phyloP scores from a whole-genome alignment of 306 rosid genomes.

The Canavalia ensiformis region DNA sequence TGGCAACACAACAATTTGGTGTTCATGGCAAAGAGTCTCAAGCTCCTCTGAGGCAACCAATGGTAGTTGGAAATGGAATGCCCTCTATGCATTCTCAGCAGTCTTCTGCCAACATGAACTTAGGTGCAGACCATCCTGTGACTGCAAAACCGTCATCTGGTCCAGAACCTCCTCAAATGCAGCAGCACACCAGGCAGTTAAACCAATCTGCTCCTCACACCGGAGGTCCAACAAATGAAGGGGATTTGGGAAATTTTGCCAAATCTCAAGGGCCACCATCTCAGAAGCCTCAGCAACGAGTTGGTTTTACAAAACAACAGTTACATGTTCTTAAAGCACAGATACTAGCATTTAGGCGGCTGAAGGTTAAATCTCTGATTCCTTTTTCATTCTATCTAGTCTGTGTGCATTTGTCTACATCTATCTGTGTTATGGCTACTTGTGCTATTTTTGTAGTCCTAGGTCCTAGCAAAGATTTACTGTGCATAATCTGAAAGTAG shows the following conservation, averaged over 20 bases:
- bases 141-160: slow-evolving; percentile 62
- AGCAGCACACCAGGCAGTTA: slow-evolving; percentile 64
- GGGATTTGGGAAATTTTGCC: slow-evolving; percentile 59
- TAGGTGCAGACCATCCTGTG: slow-evolving; percentile 65
- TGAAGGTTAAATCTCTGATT: slow-evolving; percentile 69
- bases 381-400: slow-evolving; percentile 30
- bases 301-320: slow-evolving; percentile 90
- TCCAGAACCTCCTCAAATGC: slow-evolving; percentile 72
- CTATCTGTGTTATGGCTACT: slow-evolving; percentile 26
- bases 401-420: background rate
- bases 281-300: slow-evolving; percentile 66
- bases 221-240: slow-evolving; percentile 65
- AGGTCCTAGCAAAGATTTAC: slow-evolving; percentile 41
- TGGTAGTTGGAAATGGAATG: slow-evolving; percentile 70
- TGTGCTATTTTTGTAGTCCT: slow-evolving; percentile 27
- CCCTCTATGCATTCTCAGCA: slow-evolving; percentile 68
- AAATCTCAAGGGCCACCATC: slow-evolving; percentile 67
- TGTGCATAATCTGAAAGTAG: slow-evolving; percentile 31
- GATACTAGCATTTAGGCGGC: slow-evolving; percentile 94
- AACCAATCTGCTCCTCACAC: slow-evolving; percentile 77
- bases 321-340: slow-evolving; percentile 98
- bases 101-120: slow-evolving; percentile 67
- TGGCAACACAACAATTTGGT: slow-evolving; percentile 65
- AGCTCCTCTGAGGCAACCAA: slow-evolving; percentile 67
- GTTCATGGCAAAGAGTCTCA: slow-evolving; percentile 83